These are phyloP conservation scores for Suillus luteus DNA, from an alignment of 768 basidiomycete species.

Conservation along the genomic window DNA sequence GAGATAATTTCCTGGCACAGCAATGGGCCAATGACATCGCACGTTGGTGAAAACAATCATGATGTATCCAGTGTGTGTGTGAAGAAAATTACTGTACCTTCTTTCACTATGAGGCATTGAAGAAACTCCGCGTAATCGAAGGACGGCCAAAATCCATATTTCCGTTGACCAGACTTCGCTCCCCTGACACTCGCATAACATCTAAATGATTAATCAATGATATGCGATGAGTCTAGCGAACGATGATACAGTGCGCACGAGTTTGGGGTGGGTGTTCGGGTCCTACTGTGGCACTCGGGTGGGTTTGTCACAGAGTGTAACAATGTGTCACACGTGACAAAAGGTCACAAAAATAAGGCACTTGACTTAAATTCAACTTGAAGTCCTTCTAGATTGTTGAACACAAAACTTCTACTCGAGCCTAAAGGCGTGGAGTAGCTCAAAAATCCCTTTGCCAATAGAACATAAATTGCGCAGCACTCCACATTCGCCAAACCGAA, in stretches of 20 bases:
- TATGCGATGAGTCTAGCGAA: background rate
- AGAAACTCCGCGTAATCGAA: background rate
- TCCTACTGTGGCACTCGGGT: too few relatives aligned
- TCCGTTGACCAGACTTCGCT: background rate
- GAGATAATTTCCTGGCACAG: background rate
- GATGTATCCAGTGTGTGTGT: background rate
- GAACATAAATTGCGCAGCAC: background rate
- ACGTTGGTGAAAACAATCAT: background rate
- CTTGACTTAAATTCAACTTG: too few relatives aligned
- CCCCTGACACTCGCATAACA: background rate
- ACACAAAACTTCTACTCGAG: too few relatives aligned
- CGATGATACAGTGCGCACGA: background rate
- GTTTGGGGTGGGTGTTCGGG: too few relatives aligned
- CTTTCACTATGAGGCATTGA: too few relatives aligned
- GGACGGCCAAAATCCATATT: background rate
- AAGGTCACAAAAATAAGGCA: background rate
- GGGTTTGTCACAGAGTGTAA: background rate
- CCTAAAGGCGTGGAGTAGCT: too few relatives aligned
- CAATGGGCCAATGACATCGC: background rate
- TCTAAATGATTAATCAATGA: background rate
- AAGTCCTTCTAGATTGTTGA: too few relatives aligned
- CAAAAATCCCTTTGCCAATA: background rate
- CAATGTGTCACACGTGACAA: background rate
- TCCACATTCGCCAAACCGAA: background rate
- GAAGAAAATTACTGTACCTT: background rate